Conservation (phyloP, 345 rosid species). For the Draba incana region DNA sequence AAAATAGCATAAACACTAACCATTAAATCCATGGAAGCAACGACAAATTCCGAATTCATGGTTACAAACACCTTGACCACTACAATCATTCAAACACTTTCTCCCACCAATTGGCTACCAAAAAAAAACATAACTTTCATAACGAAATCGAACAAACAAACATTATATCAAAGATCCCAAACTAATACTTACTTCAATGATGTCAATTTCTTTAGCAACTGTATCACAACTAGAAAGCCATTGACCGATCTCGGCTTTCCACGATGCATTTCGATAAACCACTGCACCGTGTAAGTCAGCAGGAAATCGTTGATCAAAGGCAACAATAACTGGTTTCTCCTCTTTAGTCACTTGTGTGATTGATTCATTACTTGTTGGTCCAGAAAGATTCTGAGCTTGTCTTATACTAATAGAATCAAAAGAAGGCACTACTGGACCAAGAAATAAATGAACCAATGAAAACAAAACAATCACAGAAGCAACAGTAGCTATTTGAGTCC, state of each 20-base stretch:
- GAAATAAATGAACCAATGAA: conserved; percentile 73
- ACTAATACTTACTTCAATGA: conserved; percentile 57
- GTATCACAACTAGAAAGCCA: conserved; percentile 95
- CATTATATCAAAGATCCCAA: conserved; percentile 5
- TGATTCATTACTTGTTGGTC: conserved; percentile 52
- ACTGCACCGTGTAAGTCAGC: conserved; percentile 73
- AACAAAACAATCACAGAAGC: conserved; percentile 61
- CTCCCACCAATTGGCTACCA: conserved; percentile 75
- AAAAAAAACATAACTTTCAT: conserved; percentile 20
- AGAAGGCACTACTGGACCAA: conserved; percentile 74
- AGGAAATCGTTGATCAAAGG: conserved; percentile 70
- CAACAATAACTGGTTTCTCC: conserved; percentile 29
- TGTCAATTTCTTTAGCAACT: conserved; percentile 50
- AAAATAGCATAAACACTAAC: too few relatives aligned
- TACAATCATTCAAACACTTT: conserved; percentile 68
- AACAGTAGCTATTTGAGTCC: conserved; percentile 66
- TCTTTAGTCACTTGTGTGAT: conserved; percentile 37
- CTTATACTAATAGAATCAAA: conserved; percentile 54
- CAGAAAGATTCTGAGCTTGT: conserved; percentile 54
- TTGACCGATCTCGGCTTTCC: conserved; percentile 83
- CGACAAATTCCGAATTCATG: conserved; percentile 74
- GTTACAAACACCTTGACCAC: conserved; percentile 91
- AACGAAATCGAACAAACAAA: conserved; percentile 15
- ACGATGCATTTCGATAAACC: conserved; percentile 74
- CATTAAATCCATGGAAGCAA: conserved; percentile 88